A percentile compares a stretch with the other conserved stretches of the same genome.
Conservation (phyloP, 176 grass and related monocot genomes). For the Otatea glauca region DNA sequence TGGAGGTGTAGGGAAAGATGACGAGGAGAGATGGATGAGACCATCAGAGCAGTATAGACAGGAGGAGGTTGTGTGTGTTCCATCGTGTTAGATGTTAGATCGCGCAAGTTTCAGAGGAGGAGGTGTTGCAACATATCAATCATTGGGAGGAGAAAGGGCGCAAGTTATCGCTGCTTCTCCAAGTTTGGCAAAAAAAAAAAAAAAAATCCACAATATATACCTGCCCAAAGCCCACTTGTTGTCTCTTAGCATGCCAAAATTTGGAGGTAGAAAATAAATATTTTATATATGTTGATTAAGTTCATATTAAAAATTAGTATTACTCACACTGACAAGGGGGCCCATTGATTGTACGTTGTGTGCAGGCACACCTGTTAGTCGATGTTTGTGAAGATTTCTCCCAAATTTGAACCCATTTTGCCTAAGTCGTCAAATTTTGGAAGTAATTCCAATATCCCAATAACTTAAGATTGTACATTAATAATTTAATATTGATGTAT, state of each 20-base stretch:
- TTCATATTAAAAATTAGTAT: background rate
- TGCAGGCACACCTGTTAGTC: too few species aligned
- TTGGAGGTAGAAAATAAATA: background rate
- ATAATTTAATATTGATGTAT: too few species aligned
- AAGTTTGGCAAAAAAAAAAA: conserved; percentile 15
- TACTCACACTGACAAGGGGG: too few species aligned
- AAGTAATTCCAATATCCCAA: too few species aligned
- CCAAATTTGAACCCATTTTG: too few species aligned
- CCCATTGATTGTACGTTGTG: too few species aligned
- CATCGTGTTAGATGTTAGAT: conserved; percentile 36
- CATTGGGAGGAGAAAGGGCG: conserved; percentile 4
- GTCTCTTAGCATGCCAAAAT: too few species aligned
- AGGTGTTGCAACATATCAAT: conserved; percentile 32
- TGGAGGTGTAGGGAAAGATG: conserved; percentile 25
- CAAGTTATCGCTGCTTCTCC: conserved; percentile 48
- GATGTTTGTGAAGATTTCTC: too few species aligned
- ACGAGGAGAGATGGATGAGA: conserved; percentile 29
- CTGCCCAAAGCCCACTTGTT: background rate
- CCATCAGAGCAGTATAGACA: conserved; percentile 4
- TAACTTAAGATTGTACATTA: too few species aligned
- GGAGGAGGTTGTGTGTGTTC: background rate
- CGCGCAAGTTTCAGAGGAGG: background rate
- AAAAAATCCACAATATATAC: background rate
- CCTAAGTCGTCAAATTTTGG: too few species aligned
- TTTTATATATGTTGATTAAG: background rate